A percentile compares a stretch with the other conserved stretches of the same genome.
Conservation (phyloP, 257 asterid genomes). For the Lantana camara region DNA sequence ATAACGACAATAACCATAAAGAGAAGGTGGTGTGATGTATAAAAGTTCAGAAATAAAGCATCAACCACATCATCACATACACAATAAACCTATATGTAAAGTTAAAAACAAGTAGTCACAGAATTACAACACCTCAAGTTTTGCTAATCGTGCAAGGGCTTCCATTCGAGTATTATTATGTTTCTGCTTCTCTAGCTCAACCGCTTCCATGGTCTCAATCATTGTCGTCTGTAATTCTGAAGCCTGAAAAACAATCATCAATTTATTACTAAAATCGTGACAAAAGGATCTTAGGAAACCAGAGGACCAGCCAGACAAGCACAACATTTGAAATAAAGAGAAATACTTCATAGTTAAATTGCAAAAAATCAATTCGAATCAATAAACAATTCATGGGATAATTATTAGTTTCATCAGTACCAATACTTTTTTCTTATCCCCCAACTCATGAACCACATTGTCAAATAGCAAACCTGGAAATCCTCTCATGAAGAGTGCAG, state of each 20-base stretch:
- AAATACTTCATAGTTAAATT: not conserved
- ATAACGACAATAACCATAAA: not conserved
- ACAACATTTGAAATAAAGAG: too few relatives aligned
- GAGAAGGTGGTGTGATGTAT: not conserved
- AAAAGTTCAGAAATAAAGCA: slow-evolving; percentile 14
- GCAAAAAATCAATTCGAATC: not conserved
- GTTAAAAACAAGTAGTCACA: slow-evolving; percentile 19
- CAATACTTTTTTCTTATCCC: not conserved
- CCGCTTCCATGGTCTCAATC: slow-evolving; percentile 98
- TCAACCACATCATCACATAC: slow-evolving; percentile 24
- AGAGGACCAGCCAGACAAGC: not conserved
- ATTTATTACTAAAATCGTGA: slow-evolving; percentile 9
- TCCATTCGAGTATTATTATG: slow-evolving; percentile 96
- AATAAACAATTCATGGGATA: slow-evolving; percentile 12
- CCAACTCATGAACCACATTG: not conserved
- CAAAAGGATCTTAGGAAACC: slow-evolving; percentile 15
- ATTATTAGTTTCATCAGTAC: too few relatives aligned
- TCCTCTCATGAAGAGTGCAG: slow-evolving; percentile 8
- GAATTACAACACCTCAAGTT: slow-evolving; percentile 66
- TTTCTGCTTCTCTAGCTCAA: slow-evolving; percentile 88
- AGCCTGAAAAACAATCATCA: slow-evolving; percentile 56
- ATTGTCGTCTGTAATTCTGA: slow-evolving; percentile 82
- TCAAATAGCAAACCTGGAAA: slow-evolving; percentile 1
- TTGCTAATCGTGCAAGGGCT: slow-evolving; percentile 71
- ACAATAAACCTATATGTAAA: slow-evolving; percentile 8